Evolutionary conservation across 1,139 yeast species (phyloP).

Genomic region (Pichia sp.): DNA sequence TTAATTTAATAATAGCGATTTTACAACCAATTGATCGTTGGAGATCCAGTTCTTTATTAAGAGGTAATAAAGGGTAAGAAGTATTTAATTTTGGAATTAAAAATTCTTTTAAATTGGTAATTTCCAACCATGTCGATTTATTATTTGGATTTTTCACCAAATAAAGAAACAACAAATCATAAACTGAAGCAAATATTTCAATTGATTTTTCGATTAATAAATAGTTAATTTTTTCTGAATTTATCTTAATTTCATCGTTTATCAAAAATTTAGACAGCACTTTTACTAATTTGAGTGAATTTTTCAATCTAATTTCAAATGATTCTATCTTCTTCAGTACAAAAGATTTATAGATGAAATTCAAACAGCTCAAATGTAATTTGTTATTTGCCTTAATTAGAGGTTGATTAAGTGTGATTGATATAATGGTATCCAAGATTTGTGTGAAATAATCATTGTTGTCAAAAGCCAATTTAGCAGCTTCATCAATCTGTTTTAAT

Average conservation of each 20-base stretch:
- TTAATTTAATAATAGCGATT: slow-evolving; percentile 63
- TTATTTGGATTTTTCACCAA: slow-evolving; percentile 16
- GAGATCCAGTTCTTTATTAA: slow-evolving; percentile 41
- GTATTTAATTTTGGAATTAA: slow-evolving; percentile 31
- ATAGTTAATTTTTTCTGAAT: slow-evolving; percentile 14
- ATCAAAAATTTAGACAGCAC: slow-evolving; percentile 17
- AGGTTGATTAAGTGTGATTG: slow-evolving; percentile 20
- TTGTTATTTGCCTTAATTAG: slow-evolving; percentile 6
- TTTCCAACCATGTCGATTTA: slow-evolving; percentile 23
- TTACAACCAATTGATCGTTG: slow-evolving; percentile 47
- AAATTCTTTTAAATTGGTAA: slow-evolving; percentile 35
- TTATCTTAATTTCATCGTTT: slow-evolving; percentile 4
- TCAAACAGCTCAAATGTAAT: slow-evolving; percentile 18
- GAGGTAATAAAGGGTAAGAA: slow-evolving; percentile 40
- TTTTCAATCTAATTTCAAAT: slow-evolving; percentile 13
- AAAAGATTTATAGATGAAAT: slow-evolving; percentile 19
- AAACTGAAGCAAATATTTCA: slow-evolving; percentile 18
- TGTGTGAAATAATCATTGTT: slow-evolving; percentile 20
- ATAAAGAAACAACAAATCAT: slow-evolving; percentile 18
- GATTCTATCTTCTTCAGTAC: slow-evolving; percentile 15
- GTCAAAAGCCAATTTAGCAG: slow-evolving; percentile 21
- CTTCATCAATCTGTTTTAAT: slow-evolving; percentile 19
- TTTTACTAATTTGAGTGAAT: slow-evolving; percentile 15
- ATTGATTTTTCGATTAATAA: slow-evolving; percentile 18
- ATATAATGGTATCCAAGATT: slow-evolving; percentile 21